Conservation (phyloP, 768 basidiomycete species). For the Asterophora lycoperdoides region DNA sequence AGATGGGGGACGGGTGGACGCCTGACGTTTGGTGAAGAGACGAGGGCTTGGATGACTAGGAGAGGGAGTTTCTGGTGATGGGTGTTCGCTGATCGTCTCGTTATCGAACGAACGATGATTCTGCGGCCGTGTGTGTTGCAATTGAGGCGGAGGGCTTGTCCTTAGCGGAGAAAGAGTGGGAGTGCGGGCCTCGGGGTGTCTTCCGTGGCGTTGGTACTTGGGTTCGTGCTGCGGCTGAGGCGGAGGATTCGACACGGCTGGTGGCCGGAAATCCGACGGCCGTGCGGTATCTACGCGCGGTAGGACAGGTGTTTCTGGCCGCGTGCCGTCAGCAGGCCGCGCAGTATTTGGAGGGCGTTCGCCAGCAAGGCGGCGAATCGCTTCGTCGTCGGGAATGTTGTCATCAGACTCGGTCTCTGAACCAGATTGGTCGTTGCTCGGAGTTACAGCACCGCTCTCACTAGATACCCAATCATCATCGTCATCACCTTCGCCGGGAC, state of each 20-base stretch:
- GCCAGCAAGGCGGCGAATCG: conserved; percentile 17
- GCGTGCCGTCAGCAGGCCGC: conserved; percentile 7
- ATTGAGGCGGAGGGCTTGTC: conserved; percentile 5
- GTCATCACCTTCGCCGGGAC: conserved; percentile 41
- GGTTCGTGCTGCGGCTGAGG: conserved; percentile 2
- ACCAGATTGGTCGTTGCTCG: conserved; percentile 46
- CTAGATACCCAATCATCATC: conserved; percentile 79
- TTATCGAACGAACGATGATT: conserved; percentile 3
- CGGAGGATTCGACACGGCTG: conserved; percentile 4
- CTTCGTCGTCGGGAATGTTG: conserved; percentile 21
- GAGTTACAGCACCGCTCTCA: conserved; percentile 72
- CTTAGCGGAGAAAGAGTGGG: conserved; percentile 16
- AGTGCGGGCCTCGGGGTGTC: conserved; percentile 8
- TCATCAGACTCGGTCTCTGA: conserved; percentile 37
- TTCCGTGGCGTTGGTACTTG: conserved; percentile 3
- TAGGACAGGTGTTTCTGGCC: conserved; percentile 16
- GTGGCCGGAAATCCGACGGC: conserved; percentile 27
- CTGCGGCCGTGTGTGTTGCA: conserved; percentile 9
- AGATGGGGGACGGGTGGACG: conserved; percentile 57
- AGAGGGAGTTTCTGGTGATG: conserved; percentile 14
- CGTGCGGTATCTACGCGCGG: conserved; percentile 35
- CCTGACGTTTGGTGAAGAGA: conserved; percentile 34
- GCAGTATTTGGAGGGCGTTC: conserved; percentile 10
- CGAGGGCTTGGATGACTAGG: conserved; percentile 25
- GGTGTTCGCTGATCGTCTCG: neutral